A percentile compares a stretch with the other conserved stretches of the same genome.
Conservation (phyloP, 768 basidiomycete genomes). For the Suillus clintonianus region DNA sequence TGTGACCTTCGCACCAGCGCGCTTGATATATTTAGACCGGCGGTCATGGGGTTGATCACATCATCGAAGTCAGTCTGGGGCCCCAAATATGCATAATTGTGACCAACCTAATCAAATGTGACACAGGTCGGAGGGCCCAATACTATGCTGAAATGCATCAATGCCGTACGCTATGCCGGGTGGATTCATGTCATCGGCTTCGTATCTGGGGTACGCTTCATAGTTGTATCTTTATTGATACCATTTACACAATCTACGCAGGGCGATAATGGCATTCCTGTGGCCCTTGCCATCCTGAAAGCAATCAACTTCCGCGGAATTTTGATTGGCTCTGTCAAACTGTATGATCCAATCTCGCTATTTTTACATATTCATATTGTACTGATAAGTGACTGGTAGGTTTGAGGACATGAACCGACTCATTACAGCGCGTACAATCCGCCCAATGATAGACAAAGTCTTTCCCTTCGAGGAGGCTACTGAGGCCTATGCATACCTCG, state of each 20-base stretch:
- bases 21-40: slow-evolving; percentile 24
- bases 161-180: slow-evolving; percentile 42
- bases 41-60: slow-evolving; percentile 35
- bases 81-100: not conserved
- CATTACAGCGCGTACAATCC: slow-evolving; percentile 44
- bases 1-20: not conserved
- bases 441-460: slow-evolving; percentile 56
- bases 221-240: not conserved
- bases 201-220: slow-evolving; percentile 39
- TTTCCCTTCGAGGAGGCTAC: slow-evolving; percentile 57
- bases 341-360: slow-evolving; percentile 36
- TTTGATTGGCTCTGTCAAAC: slow-evolving; percentile 57
- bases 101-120: not conserved
- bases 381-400: slow-evolving; percentile 24
- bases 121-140: slow-evolving; percentile 54
- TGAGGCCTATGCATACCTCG: slow-evolving; percentile 54
- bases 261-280: slow-evolving; percentile 29
- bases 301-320: slow-evolving; percentile 51
- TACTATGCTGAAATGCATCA: slow-evolving; percentile 48
- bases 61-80: slow-evolving; percentile 28
- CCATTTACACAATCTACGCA: slow-evolving; percentile 5
- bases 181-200: slow-evolving; percentile 52
- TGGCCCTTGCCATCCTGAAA: slow-evolving; percentile 39
- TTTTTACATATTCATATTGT: too few species aligned
- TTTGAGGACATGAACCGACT: slow-evolving; percentile 57